Base-by-base conservation (phyloP, 2,329 filamentous ascomycete genomes). In the Cadophora gregata region DNA sequence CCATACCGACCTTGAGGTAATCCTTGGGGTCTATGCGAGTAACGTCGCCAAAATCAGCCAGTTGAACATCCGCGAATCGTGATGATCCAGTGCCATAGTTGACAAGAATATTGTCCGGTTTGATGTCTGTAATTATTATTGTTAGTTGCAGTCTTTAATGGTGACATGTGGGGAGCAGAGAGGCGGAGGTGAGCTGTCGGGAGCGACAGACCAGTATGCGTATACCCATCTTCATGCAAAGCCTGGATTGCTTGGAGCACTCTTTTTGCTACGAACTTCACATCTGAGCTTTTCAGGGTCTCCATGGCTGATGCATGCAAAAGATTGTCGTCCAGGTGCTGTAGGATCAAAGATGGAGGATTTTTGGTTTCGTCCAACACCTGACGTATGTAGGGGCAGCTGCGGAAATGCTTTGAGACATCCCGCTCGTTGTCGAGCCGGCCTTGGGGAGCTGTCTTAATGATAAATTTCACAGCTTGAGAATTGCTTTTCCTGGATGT, bases 51-150 rank as follows among this genome's bases (percentile, higher is more conserved):
- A 75, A 72, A 70, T 79, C 77, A 33, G 72, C 75, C 10, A 79
- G 71, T 70, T 78, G 72, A 47, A 79, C 75, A 59, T 79, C 75
- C 16, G 74, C 65, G 66, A 80, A 79, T 50, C 77, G 75, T 48
- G 64, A 69, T 59, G 71, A 70, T 60, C 72, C 63, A 58, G 65
- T 64, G 62, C 73, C 70, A 56, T 76, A 73, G 66, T 79, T 78
- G 25, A 78, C 74, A 47, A 80, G 77, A 21, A 80, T 74, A 63
- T 80, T 80, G 45, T 79, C 72, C n/a, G 74, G 77, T 61, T 80
- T 80, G 60, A 73, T 70, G 38, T 73, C 70, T 72, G 53, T 66
- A 67, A 80, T 53, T 64, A 59, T 64, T 55, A 62, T 45, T 67
- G 38, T 71, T 66, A 72, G 63, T 63, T 62, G 60, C 24, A 63